Conservation (phyloP, 2,329 filamentous ascomycete species). For the Colletotrichum cordylinicola region DNA sequence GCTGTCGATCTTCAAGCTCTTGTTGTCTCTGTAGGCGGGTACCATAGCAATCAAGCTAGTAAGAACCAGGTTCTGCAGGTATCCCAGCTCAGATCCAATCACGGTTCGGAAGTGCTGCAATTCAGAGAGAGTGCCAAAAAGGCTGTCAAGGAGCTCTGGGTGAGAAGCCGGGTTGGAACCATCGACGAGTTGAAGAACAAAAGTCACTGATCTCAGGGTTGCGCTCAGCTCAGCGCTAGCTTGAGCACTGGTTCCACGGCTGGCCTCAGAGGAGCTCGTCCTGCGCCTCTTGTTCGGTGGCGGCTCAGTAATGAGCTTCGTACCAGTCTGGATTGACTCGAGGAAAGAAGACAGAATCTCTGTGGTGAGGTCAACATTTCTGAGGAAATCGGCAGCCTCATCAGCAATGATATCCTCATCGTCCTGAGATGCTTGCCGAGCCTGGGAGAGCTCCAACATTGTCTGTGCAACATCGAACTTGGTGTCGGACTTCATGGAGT, state of each 20-base stretch:
- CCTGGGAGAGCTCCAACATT: constrained; percentile 67
- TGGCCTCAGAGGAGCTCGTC: constrained; percentile 75
- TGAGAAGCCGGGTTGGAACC: constrained; percentile 77
- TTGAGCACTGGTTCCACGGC: constrained; percentile 63
- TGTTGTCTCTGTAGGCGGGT: constrained; percentile 70
- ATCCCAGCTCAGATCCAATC: constrained; percentile 85
- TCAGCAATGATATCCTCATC: constrained; percentile 49
- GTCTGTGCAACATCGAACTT: constrained; percentile 65
- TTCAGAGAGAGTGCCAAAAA: constrained; percentile 87
- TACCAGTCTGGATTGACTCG: constrained; percentile 74
- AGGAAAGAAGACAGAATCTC: constrained; percentile 76
- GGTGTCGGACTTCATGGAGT: constrained; percentile 68
- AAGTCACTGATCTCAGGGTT: constrained; percentile 78
- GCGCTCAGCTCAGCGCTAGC: constrained; percentile 70
- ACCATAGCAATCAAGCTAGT: constrained; percentile 85
- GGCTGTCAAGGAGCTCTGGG: constrained; percentile 74
- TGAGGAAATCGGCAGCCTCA: constrained; percentile 75
- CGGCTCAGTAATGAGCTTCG: constrained; percentile 73
- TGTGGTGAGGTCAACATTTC: constrained; percentile 75
- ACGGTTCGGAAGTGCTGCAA: constrained; percentile 84
- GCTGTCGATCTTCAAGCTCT: constrained; percentile 71
- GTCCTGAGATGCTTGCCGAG: constrained; percentile 45
- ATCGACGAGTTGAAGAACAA: constrained; percentile 89
- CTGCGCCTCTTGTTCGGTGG: constrained; percentile 81
- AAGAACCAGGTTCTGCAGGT: constrained; percentile 85